These are phyloP conservation scores for Spergularia bocconei DNA, from an alignment of 148 eudicot species.

Conservation along the genomic window DNA sequence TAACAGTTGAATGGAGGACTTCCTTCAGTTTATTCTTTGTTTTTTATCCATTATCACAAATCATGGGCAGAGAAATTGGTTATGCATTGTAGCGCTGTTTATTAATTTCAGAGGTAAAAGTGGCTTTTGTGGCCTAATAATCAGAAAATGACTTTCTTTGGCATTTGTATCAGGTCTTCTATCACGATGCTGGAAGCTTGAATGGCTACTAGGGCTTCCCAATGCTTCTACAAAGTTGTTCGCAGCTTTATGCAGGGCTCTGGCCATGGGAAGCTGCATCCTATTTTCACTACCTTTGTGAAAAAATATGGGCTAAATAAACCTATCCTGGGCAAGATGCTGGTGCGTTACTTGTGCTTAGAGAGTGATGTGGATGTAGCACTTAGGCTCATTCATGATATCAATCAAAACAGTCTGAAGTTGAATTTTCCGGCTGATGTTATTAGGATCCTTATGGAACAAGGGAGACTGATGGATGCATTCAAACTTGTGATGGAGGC, in stretches of 20 bases:
- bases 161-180: slow-evolving; percentile 7
- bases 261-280: slow-evolving; percentile 33
- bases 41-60: not conserved
- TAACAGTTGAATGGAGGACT: slow-evolving; percentile 1
- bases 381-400: slow-evolving; percentile 42
- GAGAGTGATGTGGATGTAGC: slow-evolving; percentile 55
- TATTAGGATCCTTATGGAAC: slow-evolving; percentile 45
- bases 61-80: not conserved
- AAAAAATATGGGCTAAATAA: slow-evolving; percentile 53
- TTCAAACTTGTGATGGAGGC: slow-evolving; percentile 59
- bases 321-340: slow-evolving; percentile 40
- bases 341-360: slow-evolving; percentile 54
- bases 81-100: not conserved
- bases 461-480: slow-evolving; percentile 61
- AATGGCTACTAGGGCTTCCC: slow-evolving; percentile 36
- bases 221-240: slow-evolving; percentile 40
- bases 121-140: not conserved
- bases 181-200: slow-evolving; percentile 19
- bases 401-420: slow-evolving; percentile 33
- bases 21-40: not conserved
- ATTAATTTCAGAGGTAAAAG: not conserved
- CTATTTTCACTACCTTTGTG: slow-evolving; percentile 47
- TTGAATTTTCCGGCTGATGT: slow-evolving; percentile 42
- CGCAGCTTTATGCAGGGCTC: slow-evolving; percentile 41
- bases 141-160: not conserved